phyloP scores from a whole-genome alignment of 768 basidiomycete genomes.

The Serendipita sp. region DNA sequence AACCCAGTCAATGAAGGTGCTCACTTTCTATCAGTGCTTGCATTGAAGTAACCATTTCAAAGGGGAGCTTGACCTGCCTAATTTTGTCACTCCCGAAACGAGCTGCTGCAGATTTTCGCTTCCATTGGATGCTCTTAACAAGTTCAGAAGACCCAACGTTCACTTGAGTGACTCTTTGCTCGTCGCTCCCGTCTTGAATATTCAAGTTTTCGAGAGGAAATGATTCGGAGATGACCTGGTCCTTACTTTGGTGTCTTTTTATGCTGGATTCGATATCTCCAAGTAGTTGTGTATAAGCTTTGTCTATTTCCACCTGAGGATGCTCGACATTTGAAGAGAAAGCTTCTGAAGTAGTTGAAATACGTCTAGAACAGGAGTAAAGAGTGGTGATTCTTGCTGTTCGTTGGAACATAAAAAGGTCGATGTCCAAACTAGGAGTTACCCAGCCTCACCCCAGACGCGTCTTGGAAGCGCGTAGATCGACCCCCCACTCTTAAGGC shows the following conservation, averaged over 20 bases:
- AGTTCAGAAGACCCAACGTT: background rate
- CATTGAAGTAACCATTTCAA: slow-evolving; percentile 54
- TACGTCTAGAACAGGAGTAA: background rate
- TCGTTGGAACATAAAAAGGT: background rate
- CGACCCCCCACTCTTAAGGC: too few species aligned
- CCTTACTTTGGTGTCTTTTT: background rate
- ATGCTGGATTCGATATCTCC: background rate
- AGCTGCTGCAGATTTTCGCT: slow-evolving; percentile 66
- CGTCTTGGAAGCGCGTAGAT: too few species aligned
- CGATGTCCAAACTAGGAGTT: background rate
- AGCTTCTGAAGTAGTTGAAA: background rate
- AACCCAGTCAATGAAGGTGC: slow-evolving; percentile 5
- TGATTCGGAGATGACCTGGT: background rate
- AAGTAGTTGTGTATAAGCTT: background rate
- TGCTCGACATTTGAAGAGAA: background rate
- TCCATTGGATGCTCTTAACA: background rate
- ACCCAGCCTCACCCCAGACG: background rate
- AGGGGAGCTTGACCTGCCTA: slow-evolving; percentile 55
- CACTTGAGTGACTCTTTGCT: background rate
- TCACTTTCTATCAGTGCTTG: slow-evolving; percentile 38
- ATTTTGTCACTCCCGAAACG: slow-evolving; percentile 58
- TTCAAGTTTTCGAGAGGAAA: background rate
- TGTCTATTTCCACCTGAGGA: background rate
- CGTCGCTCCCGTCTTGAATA: background rate
- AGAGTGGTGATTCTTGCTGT: background rate